Evolutionary conservation across 2,329 filamentous ascomycete species (phyloP), one percentile per base, ranked within the genome.

Genomic region (Cladosporium sp.): DNA sequence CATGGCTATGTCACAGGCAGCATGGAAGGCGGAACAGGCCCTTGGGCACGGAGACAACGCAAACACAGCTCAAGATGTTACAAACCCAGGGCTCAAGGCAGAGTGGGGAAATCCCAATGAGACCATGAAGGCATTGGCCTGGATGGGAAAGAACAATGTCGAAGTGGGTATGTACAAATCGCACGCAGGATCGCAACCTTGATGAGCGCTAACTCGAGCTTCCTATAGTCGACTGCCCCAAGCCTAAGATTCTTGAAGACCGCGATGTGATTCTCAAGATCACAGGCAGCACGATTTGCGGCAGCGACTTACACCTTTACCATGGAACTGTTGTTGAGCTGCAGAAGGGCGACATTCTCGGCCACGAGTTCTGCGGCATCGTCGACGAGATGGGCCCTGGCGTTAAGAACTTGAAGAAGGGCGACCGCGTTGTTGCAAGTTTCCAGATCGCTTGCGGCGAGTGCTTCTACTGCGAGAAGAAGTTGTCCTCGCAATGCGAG

Each of bases 71-170:
- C 89, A 93, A 61, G 85, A 94, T 67, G 77, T 93, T 48, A 77
- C 82, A 12, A 86, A 86, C 63, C 89, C 88, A n/a, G 77, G 64
- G 22, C 64, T 87, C 58, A 71, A 77, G 19, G 70, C 69, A 32
- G 77, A 77, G 62, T 78, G 78, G 68, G 82, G 78, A 22, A 75
- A 82, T 65, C 73, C 78, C 4, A 74, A 72, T 32, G 81, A 85
- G 65, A 87, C 74, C 15, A 71, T 96, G 88, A 88, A 90, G 71
- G 91, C 91, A 0, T 74, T 95, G 13, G 83, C 82, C 2, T 96
- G 91, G 91, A 84, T 88, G 73, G 88, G 89, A 53, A 94, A 93
- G 78, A 89, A 91, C 67, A 83, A 78, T 28, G 89, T 96, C 47
- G 75, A 88, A 68, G 78, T 95, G 17, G 75, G 81, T 84, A 71